Evolutionary conservation across 371 early-diverging fungal genomes (phyloP).

Genomic region (Lichtheimia corymbifera): DNA sequence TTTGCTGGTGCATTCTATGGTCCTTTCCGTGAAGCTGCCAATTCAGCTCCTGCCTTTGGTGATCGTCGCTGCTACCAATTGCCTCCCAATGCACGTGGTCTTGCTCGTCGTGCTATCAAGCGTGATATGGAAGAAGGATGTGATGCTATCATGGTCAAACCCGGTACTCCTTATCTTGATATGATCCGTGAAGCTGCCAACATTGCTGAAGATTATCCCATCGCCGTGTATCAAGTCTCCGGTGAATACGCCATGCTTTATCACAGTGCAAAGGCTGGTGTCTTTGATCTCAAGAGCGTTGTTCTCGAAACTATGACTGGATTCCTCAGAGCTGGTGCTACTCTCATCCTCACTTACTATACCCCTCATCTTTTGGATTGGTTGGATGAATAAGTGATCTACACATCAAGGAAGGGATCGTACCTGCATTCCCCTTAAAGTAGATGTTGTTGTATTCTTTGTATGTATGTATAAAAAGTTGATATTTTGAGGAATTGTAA

Average conservation of each 20-base stretch:
- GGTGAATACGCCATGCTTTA: slow-evolving; percentile 96
- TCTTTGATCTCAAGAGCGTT: slow-evolving; percentile 80
- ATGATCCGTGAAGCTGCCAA: slow-evolving; percentile 90
- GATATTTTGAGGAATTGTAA: too few species aligned
- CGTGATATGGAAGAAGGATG: slow-evolving; percentile 95
- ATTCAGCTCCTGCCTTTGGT: slow-evolving; percentile 89
- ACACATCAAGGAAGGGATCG: too few species aligned
- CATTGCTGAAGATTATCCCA: slow-evolving; percentile 67
- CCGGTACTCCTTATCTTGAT: slow-evolving; percentile 94
- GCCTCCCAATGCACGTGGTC: slow-evolving; percentile 84
- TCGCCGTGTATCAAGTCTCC: slow-evolving; percentile 92
- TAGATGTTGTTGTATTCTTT: too few species aligned
- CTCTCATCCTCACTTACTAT: slow-evolving; percentile 90
- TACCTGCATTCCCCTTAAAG: too few species aligned
- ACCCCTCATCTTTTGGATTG: slow-evolving; percentile 92
- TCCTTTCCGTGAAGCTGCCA: slow-evolving; percentile 95
- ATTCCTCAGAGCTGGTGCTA: slow-evolving; percentile 90
- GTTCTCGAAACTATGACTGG: slow-evolving; percentile 88
- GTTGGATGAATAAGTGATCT: slow-evolving; percentile 58
- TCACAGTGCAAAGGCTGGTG: slow-evolving; percentile 85
- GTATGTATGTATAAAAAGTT: too few species aligned
- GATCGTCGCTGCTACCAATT: slow-evolving; percentile 95
- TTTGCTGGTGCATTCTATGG: slow-evolving; percentile 95
- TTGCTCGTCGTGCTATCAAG: slow-evolving; percentile 85
- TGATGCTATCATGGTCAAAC: slow-evolving; percentile 97